Base-by-base conservation (phyloP, 2,329 filamentous ascomycete genomes). In the Neofusicoccum sp. region DNA sequence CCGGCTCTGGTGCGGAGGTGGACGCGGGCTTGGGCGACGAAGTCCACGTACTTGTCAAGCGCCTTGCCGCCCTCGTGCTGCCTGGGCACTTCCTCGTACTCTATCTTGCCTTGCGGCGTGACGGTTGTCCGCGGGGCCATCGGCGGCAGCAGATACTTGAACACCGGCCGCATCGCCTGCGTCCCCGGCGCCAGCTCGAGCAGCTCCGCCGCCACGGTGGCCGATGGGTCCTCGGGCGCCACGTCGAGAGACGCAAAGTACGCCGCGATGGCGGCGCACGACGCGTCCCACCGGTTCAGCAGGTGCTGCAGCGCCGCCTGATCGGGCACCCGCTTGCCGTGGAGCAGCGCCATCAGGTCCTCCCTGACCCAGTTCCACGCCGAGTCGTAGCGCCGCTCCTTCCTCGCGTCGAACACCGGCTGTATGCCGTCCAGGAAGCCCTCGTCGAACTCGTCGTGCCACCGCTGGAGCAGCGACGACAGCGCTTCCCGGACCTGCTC, bases 171-270 rank as follows among this genome's bases (percentile, higher is more conserved):
- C 71, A 98, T 98, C 76, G 97, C 94, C 74, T 89, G 93, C 79
- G 98, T 93, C 72, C 96, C 98, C 95, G 98, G 98, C 64, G 91
- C 90, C 37, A 99, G 83, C n/a, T 94, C 95, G 68, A 94, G 92
- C 29, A 99, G 89, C 78, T 94, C 89, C 81, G 98, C 96, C 47
- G 95, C 95, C 16, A 99, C 87, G 79, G 95, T 86, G 80, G 98
- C 99, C 1, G 95, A 99, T 81, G 98, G 95, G 64, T 95, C 95
- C 56, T 93, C 90, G 74, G 98, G 93, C 0, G 93, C 93, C 0
- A 95, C 94, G 81, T 94, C 98, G 81, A 97, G 95, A 73, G 99
- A 95, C 73, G 99, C 98, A 80, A 99, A 95, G 72, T 98, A 97
- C 76, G 98, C 95, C 95, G 99, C 99, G 79, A 97, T 98, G 71